These are phyloP conservation scores for Suhomyces maxii DNA, from an alignment of 1,139 yeast genomes.

Conservation along the genomic window DNA sequence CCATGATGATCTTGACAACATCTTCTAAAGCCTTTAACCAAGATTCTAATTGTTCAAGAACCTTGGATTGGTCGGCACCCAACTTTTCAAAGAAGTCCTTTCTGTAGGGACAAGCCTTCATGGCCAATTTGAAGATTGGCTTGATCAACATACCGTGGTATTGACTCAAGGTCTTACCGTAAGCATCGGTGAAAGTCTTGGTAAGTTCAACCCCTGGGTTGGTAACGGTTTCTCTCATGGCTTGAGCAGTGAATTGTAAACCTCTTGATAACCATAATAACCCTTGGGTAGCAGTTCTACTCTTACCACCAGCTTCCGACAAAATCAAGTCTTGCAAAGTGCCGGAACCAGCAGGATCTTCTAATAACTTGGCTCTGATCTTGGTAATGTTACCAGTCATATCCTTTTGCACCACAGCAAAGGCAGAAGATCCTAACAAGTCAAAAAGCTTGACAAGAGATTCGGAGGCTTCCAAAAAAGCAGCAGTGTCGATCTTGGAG, in stretches of 20 bases:
- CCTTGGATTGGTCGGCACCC: slow-evolving; percentile 70
- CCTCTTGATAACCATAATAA: slow-evolving; percentile 87
- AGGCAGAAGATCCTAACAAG: slow-evolving; percentile 82
- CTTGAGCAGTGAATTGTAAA: slow-evolving; percentile 82
- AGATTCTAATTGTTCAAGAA: slow-evolving; percentile 57
- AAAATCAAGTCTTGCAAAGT: slow-evolving; percentile 79
- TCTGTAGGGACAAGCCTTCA: slow-evolving; percentile 95
- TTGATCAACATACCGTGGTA: slow-evolving; percentile 80
- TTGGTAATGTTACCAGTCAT: slow-evolving; percentile 85
- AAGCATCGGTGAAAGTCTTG: slow-evolving; percentile 79
- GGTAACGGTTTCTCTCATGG: slow-evolving; percentile 76
- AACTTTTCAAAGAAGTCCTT: slow-evolving; percentile 79
- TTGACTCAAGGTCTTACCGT: slow-evolving; percentile 74
- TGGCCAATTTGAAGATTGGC: slow-evolving; percentile 88
- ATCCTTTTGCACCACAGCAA: slow-evolving; percentile 81
- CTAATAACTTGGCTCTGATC: slow-evolving; percentile 63
- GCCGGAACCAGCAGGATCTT: slow-evolving; percentile 60
- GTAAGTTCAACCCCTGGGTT: slow-evolving; percentile 64
- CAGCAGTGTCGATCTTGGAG: slow-evolving; percentile 67
- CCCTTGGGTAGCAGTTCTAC: slow-evolving; percentile 87
- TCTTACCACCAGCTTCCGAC: slow-evolving; percentile 63
- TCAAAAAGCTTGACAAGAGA: slow-evolving; percentile 82
- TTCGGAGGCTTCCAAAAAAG: slow-evolving; percentile 81
- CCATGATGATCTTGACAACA: slow-evolving; percentile 71
- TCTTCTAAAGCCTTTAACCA: slow-evolving; percentile 81